These are phyloP conservation scores for Fusarium palustre DNA, from an alignment of 2,329 filamentous ascomycete genomes.

Conservation along the genomic window DNA sequence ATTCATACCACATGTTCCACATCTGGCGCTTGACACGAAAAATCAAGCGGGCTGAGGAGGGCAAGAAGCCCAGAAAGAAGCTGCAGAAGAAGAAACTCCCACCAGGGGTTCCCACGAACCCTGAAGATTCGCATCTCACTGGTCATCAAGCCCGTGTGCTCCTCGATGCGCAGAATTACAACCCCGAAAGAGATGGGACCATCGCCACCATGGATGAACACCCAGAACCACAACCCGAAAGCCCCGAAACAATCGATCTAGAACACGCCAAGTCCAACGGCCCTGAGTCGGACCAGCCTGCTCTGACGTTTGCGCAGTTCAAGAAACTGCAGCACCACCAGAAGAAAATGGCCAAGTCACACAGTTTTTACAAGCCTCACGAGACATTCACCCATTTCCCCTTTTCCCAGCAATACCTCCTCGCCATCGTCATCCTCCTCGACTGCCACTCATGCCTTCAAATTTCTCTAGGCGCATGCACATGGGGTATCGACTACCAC, in stretches of 20 bases:
- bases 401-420: constrained; percentile 78
- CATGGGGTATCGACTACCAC: constrained; percentile 81
- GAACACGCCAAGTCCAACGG: constrained; percentile 54
- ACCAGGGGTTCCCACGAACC: neutral
- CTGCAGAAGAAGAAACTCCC: constrained; percentile 42
- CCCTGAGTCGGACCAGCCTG: constrained; percentile 65
- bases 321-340: constrained; percentile 80
- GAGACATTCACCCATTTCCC: constrained; percentile 85
- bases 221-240: constrained; percentile 58
- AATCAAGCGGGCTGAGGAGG: constrained; percentile 62
- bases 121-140: constrained; percentile 28
- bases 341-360: constrained; percentile 81
- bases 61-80: constrained; percentile 51
- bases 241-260: constrained; percentile 51
- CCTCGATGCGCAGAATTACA: constrained; percentile 29
- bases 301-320: constrained; percentile 75
- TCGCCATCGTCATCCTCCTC: constrained; percentile 81
- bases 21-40: constrained; percentile 73
- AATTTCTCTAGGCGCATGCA: constrained; percentile 80
- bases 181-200: constrained; percentile 21
- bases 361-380: constrained; percentile 91
- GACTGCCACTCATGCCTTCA: constrained; percentile 85
- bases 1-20: constrained; percentile 90
- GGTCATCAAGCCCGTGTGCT: constrained; percentile 40
- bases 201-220: constrained; percentile 26